Conservation (phyloP, 768 basidiomycete species). For the Suillus occidentalis region DNA sequence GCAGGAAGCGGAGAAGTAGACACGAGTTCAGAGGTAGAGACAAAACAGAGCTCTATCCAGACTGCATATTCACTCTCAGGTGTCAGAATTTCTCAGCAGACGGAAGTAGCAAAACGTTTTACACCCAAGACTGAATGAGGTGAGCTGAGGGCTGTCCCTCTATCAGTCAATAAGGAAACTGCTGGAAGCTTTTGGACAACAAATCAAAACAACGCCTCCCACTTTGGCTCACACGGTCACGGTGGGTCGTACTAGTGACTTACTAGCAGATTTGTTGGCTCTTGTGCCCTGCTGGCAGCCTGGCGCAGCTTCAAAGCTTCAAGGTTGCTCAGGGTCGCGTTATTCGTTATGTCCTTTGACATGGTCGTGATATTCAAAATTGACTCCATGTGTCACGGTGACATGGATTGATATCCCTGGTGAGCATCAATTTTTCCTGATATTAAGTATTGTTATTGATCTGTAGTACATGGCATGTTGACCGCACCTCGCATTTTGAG, state of each 20-base stretch:
- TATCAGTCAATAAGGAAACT: background rate
- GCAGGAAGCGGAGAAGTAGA: no score
- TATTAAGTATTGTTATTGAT: background rate
- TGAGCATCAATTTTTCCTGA: background rate
- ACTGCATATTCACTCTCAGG: no score
- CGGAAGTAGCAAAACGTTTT: no score
- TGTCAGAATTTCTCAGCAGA: no score
- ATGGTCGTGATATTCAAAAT: background rate
- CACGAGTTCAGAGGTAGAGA: no score
- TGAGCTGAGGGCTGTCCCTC: no score
- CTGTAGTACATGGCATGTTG: background rate
- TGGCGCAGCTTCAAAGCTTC: no score
- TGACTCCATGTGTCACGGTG: background rate
- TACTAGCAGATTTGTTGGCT: no score
- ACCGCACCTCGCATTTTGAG: background rate
- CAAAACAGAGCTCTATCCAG: no score
- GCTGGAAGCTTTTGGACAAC: conserved; percentile 14
- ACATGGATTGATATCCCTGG: background rate
- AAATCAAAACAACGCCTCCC: conserved; percentile 18
- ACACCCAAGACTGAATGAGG: no score
- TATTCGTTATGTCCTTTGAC: background rate
- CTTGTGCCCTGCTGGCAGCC: no score
- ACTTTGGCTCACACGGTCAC: background rate
- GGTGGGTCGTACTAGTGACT: no score
- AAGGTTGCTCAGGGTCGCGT: background rate